phyloP scores from a whole-genome alignment of 2,329 filamentous ascomycete species.

The Exophiala lecanii-corni region DNA sequence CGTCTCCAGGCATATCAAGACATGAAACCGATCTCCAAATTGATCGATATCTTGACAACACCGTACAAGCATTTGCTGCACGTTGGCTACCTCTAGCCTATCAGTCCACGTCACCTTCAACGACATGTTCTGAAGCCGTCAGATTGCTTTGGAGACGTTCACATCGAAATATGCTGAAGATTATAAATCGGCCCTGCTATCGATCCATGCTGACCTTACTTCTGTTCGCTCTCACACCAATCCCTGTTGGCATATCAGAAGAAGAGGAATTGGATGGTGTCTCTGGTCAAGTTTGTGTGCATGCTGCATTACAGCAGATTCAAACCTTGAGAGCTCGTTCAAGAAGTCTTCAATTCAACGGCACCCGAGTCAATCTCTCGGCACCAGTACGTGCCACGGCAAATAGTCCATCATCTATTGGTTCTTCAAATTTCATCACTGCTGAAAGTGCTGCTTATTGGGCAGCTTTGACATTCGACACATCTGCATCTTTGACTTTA shows the following conservation, averaged over 20 bases:
- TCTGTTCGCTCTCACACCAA: constrained; percentile 39
- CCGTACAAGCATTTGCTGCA: constrained; percentile 30
- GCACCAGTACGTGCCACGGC: constrained; percentile 7
- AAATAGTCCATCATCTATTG: constrained; percentile 26
- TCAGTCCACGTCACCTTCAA: background rate
- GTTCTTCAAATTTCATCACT: constrained; percentile 34
- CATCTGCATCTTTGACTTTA: constrained; percentile 39
- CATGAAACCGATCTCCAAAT: constrained; percentile 22
- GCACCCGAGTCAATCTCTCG: constrained; percentile 26
- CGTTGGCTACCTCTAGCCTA: constrained; percentile 28
- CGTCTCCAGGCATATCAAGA: constrained; percentile 16
- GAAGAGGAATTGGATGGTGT: constrained; percentile 40
- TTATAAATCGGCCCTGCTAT: constrained; percentile 41
- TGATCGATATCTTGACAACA: constrained; percentile 26
- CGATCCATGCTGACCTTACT: constrained; percentile 39
- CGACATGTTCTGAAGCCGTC: constrained; percentile 20
- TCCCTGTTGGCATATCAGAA: constrained; percentile 37
- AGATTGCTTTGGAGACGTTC: constrained; percentile 34
- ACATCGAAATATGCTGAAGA: constrained; percentile 37
- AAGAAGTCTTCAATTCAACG: constrained; percentile 40
- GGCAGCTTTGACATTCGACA: constrained; percentile 42
- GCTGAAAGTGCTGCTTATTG: constrained; percentile 41
- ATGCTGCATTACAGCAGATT: constrained; percentile 40
- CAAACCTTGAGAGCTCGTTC: constrained; percentile 38
- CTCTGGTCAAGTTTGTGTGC: constrained; percentile 38